Base-by-base conservation (phyloP, 1,139 yeast species). In the Diutina catenulata region DNA sequence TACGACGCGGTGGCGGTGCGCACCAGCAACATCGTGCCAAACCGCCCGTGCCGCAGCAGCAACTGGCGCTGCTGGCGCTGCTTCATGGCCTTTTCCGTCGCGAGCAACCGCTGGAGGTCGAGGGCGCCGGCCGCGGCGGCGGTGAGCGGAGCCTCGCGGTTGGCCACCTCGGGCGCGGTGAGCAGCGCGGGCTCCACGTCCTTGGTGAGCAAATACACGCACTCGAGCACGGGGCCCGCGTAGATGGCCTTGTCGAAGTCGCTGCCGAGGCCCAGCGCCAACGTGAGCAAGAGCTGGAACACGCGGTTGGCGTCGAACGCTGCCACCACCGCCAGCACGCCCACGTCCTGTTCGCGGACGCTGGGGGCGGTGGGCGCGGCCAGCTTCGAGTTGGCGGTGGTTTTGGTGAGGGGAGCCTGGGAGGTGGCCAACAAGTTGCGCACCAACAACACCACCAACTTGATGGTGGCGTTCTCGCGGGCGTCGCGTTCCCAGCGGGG, bases 1-100 rank as follows among this genome's bases (percentile, higher is more conserved):
- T 84, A 74, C 21, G 83, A 60, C 35, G 81, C 65, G 7, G 70
- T 72, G 11, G 69, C 64, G 21, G 75, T 70, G 43, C 78, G 74
- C 23, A 87, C 66, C 1, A 94, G 79, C 9, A 87, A 57, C 46
- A 88, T 62, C 0, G 97, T 78, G 1, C 98, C 98, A 60, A 91
- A 91, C 33, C 95, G 68, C 3, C 94, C 91, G 52, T 91, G 98
- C 39, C 98, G 69, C 0, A 88, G 72, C 1, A 81, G 74, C 4
- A 74, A 62, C 38, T 68, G 63, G 46, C 68, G 71, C 14, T 70
- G 64, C 31, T 74, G 74, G 15, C 59, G 55, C 37, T 61, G 65
- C 44, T 72, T 75, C 44, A 77, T 56, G 31, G 64, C 64, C 25
- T 66, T 62, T 52, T 86, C 96, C 38, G 69, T 67, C 3, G 62